Evolutionary conservation across 768 basidiomycete genomes (phyloP).

Genomic region (Albatrellus ellisii): DNA sequence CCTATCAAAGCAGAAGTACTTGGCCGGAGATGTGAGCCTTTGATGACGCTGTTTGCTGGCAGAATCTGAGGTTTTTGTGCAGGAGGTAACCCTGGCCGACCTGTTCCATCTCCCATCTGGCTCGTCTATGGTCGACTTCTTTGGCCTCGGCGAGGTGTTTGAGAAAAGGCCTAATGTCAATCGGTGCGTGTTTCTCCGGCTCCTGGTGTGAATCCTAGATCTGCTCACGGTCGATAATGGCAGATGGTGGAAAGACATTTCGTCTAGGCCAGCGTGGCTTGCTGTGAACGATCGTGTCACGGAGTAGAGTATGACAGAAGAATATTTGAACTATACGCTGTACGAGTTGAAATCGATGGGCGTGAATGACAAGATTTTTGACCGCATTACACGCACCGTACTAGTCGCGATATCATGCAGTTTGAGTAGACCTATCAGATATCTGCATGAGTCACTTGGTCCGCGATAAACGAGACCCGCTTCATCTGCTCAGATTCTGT

Average conservation of each 20-base stretch:
- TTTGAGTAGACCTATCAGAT: too few species aligned
- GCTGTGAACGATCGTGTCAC: too few species aligned
- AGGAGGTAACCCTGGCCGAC: conserved; percentile 42
- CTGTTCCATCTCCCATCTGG: conserved; percentile 43
- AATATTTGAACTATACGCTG: too few species aligned
- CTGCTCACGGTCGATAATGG: background rate
- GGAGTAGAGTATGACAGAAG: too few species aligned
- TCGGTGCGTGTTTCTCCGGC: conserved; percentile 20
- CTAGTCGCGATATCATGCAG: too few species aligned
- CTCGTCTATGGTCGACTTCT: conserved; percentile 12
- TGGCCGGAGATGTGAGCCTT: conserved; percentile 27
- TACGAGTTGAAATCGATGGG: too few species aligned
- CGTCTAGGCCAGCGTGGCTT: conserved; percentile 32
- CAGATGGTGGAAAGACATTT: conserved; percentile 42
- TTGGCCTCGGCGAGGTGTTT: conserved; percentile 22
- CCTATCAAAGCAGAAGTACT: conserved; percentile 40
- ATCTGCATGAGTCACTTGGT: too few species aligned
- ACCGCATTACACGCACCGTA: too few species aligned
- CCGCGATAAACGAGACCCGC: too few species aligned
- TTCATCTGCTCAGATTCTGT: too few species aligned
- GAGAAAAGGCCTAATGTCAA: conserved; percentile 28
- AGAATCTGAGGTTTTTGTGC: background rate
- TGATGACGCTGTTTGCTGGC: too few species aligned
- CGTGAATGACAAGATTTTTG: too few species aligned
- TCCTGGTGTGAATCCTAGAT: background rate